phyloP scores from a whole-genome alignment of 306 rosid species.

The Hippophae gyantsensis region DNA sequence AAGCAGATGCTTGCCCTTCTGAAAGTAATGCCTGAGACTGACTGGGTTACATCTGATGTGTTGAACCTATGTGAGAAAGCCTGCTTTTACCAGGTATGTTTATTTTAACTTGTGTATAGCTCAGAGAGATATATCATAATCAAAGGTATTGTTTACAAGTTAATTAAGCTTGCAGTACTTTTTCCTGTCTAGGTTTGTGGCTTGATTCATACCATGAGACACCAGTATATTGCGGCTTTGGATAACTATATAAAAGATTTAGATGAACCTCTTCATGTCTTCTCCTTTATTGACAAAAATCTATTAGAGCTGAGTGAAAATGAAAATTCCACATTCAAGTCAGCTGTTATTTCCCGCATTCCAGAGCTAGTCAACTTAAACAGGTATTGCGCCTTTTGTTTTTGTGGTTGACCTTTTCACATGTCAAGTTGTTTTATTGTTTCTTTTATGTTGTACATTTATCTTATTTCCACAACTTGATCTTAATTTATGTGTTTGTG shows the following conservation, averaged over 20 bases:
- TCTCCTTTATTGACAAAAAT: constrained; percentile 67
- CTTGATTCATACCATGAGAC: constrained; percentile 59
- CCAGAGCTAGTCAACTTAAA: constrained; percentile 65
- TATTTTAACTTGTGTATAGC: constrained; percentile 11
- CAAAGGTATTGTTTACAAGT: constrained; percentile 11
- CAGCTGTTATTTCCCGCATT: constrained; percentile 62
- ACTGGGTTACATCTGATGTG: constrained; percentile 71
- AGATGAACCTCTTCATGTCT: constrained; percentile 79
- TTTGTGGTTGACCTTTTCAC: constrained; percentile 4
- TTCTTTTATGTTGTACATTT: neutral
- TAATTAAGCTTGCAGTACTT: constrained; percentile 19
- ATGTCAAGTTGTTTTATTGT: neutral
- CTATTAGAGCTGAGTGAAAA: constrained; percentile 43
- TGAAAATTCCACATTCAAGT: constrained; percentile 38
- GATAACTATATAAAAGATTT: constrained; percentile 83
- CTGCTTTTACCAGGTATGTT: constrained; percentile 62
- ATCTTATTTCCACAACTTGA: constrained; percentile 10
- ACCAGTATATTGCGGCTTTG: constrained; percentile 68
- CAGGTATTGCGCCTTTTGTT: constrained; percentile 36
- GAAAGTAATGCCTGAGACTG: constrained; percentile 62
- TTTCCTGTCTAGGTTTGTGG: constrained; percentile 67
- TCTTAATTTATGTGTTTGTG: constrained; percentile 19
- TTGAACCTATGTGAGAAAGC: constrained; percentile 68
- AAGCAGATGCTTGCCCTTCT: constrained; percentile 86
- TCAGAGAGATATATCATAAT: constrained; percentile 18